These are phyloP conservation scores for Penicillium malachiteum DNA, from an alignment of 495 filamentous ascomycete genomes.

Conservation along the genomic window DNA sequence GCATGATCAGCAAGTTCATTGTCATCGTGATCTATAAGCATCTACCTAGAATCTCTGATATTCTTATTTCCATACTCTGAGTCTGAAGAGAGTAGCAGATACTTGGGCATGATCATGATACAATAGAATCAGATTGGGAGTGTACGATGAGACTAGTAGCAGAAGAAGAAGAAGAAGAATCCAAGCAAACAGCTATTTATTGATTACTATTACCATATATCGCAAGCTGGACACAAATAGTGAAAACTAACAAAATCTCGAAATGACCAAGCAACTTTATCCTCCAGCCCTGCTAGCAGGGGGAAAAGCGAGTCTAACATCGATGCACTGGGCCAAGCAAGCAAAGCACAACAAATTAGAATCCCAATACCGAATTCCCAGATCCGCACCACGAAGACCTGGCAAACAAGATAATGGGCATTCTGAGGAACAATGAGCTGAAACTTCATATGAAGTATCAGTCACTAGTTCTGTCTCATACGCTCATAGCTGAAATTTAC, in stretches of 20 bases:
- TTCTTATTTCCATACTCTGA: too few relatives aligned
- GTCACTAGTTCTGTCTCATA: neutral
- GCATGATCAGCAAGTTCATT: too few relatives aligned
- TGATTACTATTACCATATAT: constrained; percentile 29
- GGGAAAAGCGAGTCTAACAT: constrained; percentile 16
- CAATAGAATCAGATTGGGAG: too few relatives aligned
- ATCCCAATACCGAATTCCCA: constrained; percentile 2
- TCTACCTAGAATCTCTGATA: too few relatives aligned
- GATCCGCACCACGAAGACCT: constrained; percentile 22
- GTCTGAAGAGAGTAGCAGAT: too few relatives aligned
- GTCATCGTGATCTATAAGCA: too few relatives aligned
- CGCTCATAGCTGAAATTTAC: constrained; percentile 25
- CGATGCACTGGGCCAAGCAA: constrained; percentile 10
- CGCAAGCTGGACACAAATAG: constrained; percentile 13
- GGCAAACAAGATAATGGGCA: neutral
- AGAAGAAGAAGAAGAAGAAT: neutral
- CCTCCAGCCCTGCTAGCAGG: neutral
- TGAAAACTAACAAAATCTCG: constrained; percentile 23
- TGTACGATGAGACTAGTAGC: neutral
- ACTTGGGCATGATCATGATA: too few relatives aligned
- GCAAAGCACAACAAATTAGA: constrained; percentile 8
- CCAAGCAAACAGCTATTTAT: constrained; percentile 12
- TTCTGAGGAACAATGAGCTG: neutral
- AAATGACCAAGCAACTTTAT: constrained; percentile 29
- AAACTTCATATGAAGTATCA: too few relatives aligned